Base-by-base conservation (phyloP, 768 basidiomycete species). In the Rubroboletus pulcherrimus region DNA sequence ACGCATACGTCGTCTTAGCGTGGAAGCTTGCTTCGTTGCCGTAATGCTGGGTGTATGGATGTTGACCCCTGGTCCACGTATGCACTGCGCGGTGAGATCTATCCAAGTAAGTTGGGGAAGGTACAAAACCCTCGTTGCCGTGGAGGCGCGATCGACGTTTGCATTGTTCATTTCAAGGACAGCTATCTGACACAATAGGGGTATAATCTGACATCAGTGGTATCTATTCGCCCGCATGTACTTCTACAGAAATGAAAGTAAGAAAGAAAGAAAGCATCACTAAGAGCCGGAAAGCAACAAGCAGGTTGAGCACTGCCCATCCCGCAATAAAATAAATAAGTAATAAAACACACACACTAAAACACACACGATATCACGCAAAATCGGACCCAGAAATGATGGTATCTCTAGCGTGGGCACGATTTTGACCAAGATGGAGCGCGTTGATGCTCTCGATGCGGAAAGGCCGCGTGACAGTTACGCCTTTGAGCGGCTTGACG, bases 391-490 rank as follows among this genome's bases (percentile, higher is more conserved):
- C 89, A 33, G 86, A 87, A 35, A 85, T 66, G 46, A 85, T 60
- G 29, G 83, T 74, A 10, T 82, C 73, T 50, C 87, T 72, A 3
- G 76, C 67, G 0, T 50, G 10, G 1, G 26, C 14, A 3, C 38
- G 39, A 4, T 76, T 71, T 5, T 66, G 74, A 30, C 80, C 78
- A 57, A 80, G 61, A 57, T 81, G 75, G 41, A 88, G 78, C 8
- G 80, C 83, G 7, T 67, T 54, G 12, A 65, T 49, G 57, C 84
- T 87, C 41, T 75, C 68, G 48, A 74, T 81, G 31, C 90, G 80
- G 61, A 87, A 73, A 1, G 89, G 88, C 21, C 89, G 77, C 60
- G 84, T 81, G 5, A 81, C 78, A 38, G 76, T 71, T 51, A 85
- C 73, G 4, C 84, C 85, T 57, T 81, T 79, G 45, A 79, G 76